Evolutionary conservation across 1,284 basidiomycete species (phyloP).

Genomic region (Apiotrichum mycotoxinovorans): DNA sequence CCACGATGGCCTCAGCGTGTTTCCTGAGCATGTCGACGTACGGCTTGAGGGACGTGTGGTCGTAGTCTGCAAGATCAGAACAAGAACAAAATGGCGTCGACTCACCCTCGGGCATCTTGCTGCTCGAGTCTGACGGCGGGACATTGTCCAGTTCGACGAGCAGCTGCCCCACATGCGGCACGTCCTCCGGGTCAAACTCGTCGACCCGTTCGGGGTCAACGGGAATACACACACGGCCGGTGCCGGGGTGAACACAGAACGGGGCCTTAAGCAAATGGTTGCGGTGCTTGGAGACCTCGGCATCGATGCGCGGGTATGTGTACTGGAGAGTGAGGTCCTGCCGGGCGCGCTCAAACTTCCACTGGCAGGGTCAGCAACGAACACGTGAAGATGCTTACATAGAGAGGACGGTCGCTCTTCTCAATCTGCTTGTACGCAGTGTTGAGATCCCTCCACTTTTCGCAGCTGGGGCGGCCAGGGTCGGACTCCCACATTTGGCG

Average conservation of each 20-base stretch:
- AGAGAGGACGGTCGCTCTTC: not conserved
- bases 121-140: not conserved
- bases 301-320: constrained; percentile 93
- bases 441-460: constrained; percentile 69
- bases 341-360: constrained; percentile 53
- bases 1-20: constrained; percentile 57
- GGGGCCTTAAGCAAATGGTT: constrained; percentile 98
- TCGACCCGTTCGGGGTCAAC: constrained; percentile 75
- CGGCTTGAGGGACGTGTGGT: constrained; percentile 63
- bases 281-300: constrained; percentile 93
- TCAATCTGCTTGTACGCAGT: not conserved
- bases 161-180: constrained; percentile 82
- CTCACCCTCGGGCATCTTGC: constrained; percentile 16
- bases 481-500: constrained; percentile 62
- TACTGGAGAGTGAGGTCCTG: constrained; percentile 92
- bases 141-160: constrained; percentile 64
- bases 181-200: constrained; percentile 75
- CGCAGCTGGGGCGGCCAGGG: constrained; percentile 58
- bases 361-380: constrained; percentile 18
- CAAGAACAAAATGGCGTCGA: not conserved
- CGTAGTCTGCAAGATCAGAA: constrained; percentile 52
- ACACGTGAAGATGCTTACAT: not conserved
- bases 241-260: constrained; percentile 95
- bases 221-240: constrained; percentile 89
- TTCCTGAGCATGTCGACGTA: constrained; percentile 87